Conservation (phyloP, 768 basidiomycete genomes). For the Tephrocybe sp. region DNA sequence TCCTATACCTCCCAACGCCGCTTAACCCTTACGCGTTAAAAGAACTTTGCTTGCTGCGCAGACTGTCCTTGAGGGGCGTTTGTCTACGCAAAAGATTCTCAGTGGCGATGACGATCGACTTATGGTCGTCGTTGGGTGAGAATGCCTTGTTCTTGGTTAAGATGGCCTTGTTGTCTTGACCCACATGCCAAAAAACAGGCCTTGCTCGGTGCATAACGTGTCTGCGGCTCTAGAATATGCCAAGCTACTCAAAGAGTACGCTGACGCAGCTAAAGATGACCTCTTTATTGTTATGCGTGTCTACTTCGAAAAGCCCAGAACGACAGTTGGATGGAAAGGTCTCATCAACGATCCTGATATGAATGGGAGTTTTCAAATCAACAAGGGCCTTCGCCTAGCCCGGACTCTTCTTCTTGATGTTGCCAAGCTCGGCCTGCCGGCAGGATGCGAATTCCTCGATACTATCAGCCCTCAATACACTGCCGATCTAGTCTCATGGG, state of each 20-base stretch:
- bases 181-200: slow-evolving; percentile 40
- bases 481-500: slow-evolving; percentile 89
- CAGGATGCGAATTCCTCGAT: slow-evolving; percentile 95
- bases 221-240: slow-evolving; percentile 89
- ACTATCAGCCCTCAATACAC: slow-evolving; percentile 78
- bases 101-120: slow-evolving; percentile 90
- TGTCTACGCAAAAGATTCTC: slow-evolving; percentile 75
- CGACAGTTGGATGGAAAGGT: slow-evolving; percentile 98
- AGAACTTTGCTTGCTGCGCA: slow-evolving; percentile 82
- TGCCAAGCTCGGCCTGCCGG: slow-evolving; percentile 86
- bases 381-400: slow-evolving; percentile 89
- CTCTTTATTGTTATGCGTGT: slow-evolving; percentile 96
- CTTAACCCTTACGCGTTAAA: slow-evolving; percentile 7
- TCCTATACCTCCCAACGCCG: slow-evolving; percentile 13
- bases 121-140: slow-evolving; percentile 87
- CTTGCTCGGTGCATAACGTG: slow-evolving; percentile 93
- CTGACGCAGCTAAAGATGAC: slow-evolving; percentile 78
- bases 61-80: slow-evolving; percentile 85
- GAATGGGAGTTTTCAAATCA: slow-evolving; percentile 93
- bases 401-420: slow-evolving; percentile 86
- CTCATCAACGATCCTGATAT: slow-evolving; percentile 97
- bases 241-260: slow-evolving; percentile 72
- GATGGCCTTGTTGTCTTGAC: not conserved
- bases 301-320: slow-evolving; percentile 96
- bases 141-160: slow-evolving; percentile 3